Conservation (phyloP, 2,329 filamentous ascomycete genomes). For the Fusarium chaquense region DNA sequence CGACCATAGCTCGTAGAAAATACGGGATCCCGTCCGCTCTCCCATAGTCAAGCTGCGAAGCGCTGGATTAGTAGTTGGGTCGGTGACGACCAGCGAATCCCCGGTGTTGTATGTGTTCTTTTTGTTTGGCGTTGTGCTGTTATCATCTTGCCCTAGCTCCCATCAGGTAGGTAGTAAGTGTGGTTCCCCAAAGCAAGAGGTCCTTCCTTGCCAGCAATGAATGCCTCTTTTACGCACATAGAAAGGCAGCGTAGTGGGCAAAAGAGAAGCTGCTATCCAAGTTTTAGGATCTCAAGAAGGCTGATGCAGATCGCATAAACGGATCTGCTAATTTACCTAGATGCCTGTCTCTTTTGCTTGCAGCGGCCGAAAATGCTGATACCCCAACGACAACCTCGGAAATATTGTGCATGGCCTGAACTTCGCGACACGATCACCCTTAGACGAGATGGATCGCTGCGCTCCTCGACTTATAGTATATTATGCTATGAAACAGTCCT, state of each 20-base stretch:
- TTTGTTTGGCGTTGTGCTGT: background rate
- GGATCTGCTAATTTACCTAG: too few species aligned
- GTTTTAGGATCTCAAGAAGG: too few species aligned
- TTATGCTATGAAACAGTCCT: background rate
- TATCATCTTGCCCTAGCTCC: background rate
- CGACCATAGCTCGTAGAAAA: slow-evolving; percentile 34
- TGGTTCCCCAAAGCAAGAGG: background rate
- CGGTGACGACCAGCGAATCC: slow-evolving; percentile 40
- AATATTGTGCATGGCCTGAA: too few species aligned
- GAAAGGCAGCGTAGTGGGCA: too few species aligned
- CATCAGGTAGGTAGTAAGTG: too few species aligned
- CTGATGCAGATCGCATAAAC: too few species aligned
- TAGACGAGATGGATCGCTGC: too few species aligned
- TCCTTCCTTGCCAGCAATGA: background rate
- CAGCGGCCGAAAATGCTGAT: too few species aligned
- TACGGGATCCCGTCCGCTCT: slow-evolving; percentile 39
- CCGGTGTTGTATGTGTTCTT: slow-evolving; percentile 33
- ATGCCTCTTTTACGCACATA: background rate
- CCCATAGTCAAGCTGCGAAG: slow-evolving; percentile 37
- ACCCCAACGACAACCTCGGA: too few species aligned
- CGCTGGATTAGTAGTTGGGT: slow-evolving; percentile 40
- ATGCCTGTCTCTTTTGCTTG: too few species aligned
- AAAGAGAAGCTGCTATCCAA: too few species aligned
- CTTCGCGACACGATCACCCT: background rate
- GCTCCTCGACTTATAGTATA: background rate